Percentiles rank a stretch among this genome's conserved stretches.
Conservation (phyloP, 2,329 filamentous ascomycete species). For the Colletotrichum australisinense region DNA sequence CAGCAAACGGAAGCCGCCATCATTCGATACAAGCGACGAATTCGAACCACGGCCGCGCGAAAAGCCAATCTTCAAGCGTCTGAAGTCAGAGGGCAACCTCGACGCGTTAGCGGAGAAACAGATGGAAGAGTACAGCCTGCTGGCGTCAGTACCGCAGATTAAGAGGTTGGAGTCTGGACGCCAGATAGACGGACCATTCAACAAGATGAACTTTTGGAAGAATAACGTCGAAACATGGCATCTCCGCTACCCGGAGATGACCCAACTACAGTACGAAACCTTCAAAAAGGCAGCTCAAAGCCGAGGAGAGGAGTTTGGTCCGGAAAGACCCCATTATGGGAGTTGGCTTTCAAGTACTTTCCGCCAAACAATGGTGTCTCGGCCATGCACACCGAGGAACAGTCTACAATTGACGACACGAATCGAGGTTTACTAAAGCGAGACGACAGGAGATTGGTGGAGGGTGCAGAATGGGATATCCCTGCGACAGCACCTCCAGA, state of each 20-base stretch:
- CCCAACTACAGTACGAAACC: constrained; percentile 66
- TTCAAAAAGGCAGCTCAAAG: constrained; percentile 64
- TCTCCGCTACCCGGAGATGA: constrained; percentile 73
- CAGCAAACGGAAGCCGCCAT: constrained; percentile 67
- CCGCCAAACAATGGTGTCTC: constrained; percentile 51
- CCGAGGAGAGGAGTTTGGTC: constrained; percentile 64
- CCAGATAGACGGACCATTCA: constrained; percentile 67
- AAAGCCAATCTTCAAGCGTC: constrained; percentile 65
- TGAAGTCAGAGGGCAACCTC: constrained; percentile 62
- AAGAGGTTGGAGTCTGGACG: constrained; percentile 62
- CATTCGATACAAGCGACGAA: constrained; percentile 63
- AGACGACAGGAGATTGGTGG: constrained; percentile 39
- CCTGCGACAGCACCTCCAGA: constrained; percentile 39
- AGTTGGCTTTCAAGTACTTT: constrained; percentile 69
- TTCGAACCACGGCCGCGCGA: constrained; percentile 47
- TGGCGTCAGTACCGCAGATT: constrained; percentile 62
- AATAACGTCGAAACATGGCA: constrained; percentile 68
- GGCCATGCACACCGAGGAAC: constrained; percentile 25
- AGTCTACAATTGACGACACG: constrained; percentile 17
- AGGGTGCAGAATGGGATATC: constrained; percentile 42
- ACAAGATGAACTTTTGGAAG: constrained; percentile 70
- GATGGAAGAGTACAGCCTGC: constrained; percentile 57
- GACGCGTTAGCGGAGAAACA: constrained; percentile 48
- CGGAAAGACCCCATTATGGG: constrained; percentile 64
- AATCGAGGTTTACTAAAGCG: constrained; percentile 39